Base-by-base conservation (phyloP, 805 yeast genomes). In the Starmerella ratchasimensis region DNA sequence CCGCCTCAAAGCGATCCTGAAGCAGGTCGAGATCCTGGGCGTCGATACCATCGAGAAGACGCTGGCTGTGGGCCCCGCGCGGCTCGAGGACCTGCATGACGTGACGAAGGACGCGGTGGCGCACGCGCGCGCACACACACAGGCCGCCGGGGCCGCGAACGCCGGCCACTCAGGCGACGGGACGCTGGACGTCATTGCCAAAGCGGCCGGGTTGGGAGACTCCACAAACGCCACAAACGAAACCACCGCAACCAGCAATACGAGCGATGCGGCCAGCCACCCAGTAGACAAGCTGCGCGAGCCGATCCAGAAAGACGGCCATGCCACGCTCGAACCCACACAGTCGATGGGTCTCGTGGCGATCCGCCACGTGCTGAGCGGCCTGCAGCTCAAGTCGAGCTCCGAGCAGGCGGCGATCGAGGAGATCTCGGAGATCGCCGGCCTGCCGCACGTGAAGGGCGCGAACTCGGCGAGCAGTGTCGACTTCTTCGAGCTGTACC, bases 341-440 rank as follows among this genome's bases (percentile, higher is more conserved):
- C 76, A 74, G 31, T 72, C 94, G 0, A 71, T 74, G 43, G 93
- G 90, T 10, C 67, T 84, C 60, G 76, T 76, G 47, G 77, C 76
- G 13, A 76, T 86, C 42, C 72, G 88, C 54, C 81, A 80, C 48
- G 71, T 88, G 3, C 63, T 84, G 5, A 31, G 44, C 4, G 48
- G 43, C 5, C 33, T 45, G 16, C 39, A 34, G 29, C 38, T 11
- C 33, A 38, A 54, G 43, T 51, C 54, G 45, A 39, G 35, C 21
- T 26, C 27, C n/a, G 44, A 46, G 14, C 44, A 52, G 25, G 46
- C 48, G 5, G 34, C 39, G 11, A 15, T 51, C 41, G 48, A 47
- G 31, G 51, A 59, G 17, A 24, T 38, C 16, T 36, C 37, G 9
- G 43, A 36, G 27, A 28, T 38, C 8, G 43, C 43, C 29, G 44